Evolutionary conservation across 2,329 filamentous ascomycete genomes (phyloP).

Genomic region (Aspergillus pseudoviridinutans): DNA sequence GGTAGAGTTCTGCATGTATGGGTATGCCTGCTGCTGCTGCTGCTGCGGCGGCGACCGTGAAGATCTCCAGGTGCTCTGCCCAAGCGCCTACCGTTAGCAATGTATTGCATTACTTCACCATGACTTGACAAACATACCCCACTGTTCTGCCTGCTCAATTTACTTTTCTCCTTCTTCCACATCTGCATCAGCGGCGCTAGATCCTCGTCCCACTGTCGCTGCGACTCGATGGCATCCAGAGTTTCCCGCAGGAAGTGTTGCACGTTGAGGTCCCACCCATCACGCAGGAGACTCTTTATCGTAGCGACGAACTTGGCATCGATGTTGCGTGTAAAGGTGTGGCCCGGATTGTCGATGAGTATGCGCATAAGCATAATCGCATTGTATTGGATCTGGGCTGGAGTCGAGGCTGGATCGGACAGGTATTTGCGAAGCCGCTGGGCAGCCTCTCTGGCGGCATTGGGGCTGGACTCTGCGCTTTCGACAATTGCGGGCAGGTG

Average conservation of each 20-base stretch:
- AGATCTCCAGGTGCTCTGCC: slow-evolving; percentile 4
- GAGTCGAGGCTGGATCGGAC: slow-evolving; percentile 61
- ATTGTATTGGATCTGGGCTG: slow-evolving; percentile 83
- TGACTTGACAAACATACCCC: not conserved
- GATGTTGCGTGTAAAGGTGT: slow-evolving; percentile 84
- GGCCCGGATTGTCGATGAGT: slow-evolving; percentile 83
- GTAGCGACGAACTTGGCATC: slow-evolving; percentile 78
- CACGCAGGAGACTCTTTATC: slow-evolving; percentile 69
- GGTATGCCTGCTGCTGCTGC: slow-evolving; percentile 15
- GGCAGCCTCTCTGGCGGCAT: slow-evolving; percentile 77
- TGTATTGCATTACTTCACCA: not conserved
- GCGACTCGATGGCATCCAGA: slow-evolving; percentile 69
- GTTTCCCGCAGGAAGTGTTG: slow-evolving; percentile 85
- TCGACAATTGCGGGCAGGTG: slow-evolving; percentile 93
- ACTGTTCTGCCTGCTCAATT: slow-evolving; percentile 44
- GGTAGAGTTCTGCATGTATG: slow-evolving; percentile 30
- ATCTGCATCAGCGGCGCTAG: slow-evolving; percentile 69
- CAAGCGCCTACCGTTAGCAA: slow-evolving; percentile 2
- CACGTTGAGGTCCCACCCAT: slow-evolving; percentile 68
- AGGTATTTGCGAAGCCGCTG: slow-evolving; percentile 78
- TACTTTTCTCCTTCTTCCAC: slow-evolving; percentile 85
- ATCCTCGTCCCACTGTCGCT: slow-evolving; percentile 70
- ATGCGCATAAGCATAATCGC: slow-evolving; percentile 94
- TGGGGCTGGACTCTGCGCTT: slow-evolving; percentile 84
- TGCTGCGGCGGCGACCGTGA: slow-evolving; percentile 24